phyloP scores from a whole-genome alignment of 2,329 filamentous ascomycete genomes.

The Neonectria hederae region DNA sequence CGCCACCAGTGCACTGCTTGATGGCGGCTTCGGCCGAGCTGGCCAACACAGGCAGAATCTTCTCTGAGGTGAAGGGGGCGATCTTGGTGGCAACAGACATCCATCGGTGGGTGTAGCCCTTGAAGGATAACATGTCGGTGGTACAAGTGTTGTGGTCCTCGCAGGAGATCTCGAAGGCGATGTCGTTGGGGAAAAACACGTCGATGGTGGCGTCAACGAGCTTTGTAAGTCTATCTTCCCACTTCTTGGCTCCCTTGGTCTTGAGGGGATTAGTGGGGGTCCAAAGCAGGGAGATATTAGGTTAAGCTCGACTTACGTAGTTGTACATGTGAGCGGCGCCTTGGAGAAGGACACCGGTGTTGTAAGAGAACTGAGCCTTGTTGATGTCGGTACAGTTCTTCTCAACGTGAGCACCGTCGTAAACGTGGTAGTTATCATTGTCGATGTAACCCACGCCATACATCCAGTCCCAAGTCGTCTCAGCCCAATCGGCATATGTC shows the following conservation, averaged over 20 bases:
- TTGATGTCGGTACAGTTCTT: slow-evolving; percentile 65
- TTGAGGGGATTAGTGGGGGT: slow-evolving; percentile 35
- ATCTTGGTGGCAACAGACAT: slow-evolving; percentile 63
- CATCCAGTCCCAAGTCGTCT: slow-evolving; percentile 71
- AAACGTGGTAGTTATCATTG: slow-evolving; percentile 65
- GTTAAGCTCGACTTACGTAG: slow-evolving; percentile 48
- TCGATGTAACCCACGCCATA: slow-evolving; percentile 66
- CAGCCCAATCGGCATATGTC: slow-evolving; percentile 72
- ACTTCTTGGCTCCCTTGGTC: slow-evolving; percentile 60
- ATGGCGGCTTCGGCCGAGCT: slow-evolving; percentile 64
- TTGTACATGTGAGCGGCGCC: slow-evolving; percentile 74
- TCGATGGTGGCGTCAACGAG: slow-evolving; percentile 49
- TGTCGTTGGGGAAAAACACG: slow-evolving; percentile 64
- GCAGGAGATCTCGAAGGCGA: slow-evolving; percentile 71
- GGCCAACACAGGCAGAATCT: slow-evolving; percentile 62
- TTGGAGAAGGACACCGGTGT: slow-evolving; percentile 65
- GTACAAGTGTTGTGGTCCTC: slow-evolving; percentile 65
- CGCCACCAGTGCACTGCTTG: slow-evolving; percentile 63
- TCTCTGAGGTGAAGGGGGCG: slow-evolving; percentile 61
- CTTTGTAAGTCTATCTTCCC: slow-evolving; percentile 60
- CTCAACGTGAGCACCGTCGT: slow-evolving; percentile 64
- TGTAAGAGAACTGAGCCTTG: slow-evolving; percentile 68
- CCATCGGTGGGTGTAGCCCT: slow-evolving; percentile 68
- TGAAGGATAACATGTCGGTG: slow-evolving; percentile 71
- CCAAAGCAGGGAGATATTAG: background rate